Base-by-base conservation (phyloP, 306 rosid genomes). In the Rubus idaeus region DNA sequence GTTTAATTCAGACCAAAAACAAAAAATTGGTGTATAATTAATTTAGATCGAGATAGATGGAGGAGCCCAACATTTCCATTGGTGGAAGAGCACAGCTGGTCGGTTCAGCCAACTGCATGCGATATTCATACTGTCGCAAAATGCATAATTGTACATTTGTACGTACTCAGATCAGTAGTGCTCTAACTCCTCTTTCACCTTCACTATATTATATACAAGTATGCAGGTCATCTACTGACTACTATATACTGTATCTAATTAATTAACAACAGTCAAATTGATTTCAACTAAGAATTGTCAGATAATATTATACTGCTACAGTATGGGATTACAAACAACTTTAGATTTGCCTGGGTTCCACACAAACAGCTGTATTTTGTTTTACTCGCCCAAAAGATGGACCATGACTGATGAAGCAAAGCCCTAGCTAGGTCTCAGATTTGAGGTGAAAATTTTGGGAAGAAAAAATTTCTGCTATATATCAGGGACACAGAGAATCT, bases 21-120 rank as follows among this genome's bases (percentile, higher is more conserved):
- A 23, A 23, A 23, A 23, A 23, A 23, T 0, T 23, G 26, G 3
- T 64, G 69, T 37, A 37, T 39, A 16, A 40, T 64, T 64, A 39
- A 64, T 64, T 6, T 8, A 39, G 79, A 77, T 82, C 17, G 78
- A 77, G 82, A 30, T 30, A 30, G 35, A 30, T 30, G 35, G 35
- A 39, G 84, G 37, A 72, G 68, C 66, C 87, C 87, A 86, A 87
- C 91, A 91, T 87, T 80, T 87, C 73, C 84, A 81, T 89, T 76
- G 91, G 77, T 84, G 85, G 62, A 71, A 82, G 81, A 68, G 76
- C 82, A 60, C 76, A 64, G 23, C 69, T 74, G 78, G 86, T 91
- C 87, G 86, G 83, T 82, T 79, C 20, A 39, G 77, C 81, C 77
- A 80, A 67, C 79, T 82, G 76, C 58, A 68, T 62, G 40, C 76